A percentile compares a stretch with the other conserved stretches of the same genome.
Conservation (phyloP, 1,284 basidiomycete species). For the Tausonia pullulans region DNA sequence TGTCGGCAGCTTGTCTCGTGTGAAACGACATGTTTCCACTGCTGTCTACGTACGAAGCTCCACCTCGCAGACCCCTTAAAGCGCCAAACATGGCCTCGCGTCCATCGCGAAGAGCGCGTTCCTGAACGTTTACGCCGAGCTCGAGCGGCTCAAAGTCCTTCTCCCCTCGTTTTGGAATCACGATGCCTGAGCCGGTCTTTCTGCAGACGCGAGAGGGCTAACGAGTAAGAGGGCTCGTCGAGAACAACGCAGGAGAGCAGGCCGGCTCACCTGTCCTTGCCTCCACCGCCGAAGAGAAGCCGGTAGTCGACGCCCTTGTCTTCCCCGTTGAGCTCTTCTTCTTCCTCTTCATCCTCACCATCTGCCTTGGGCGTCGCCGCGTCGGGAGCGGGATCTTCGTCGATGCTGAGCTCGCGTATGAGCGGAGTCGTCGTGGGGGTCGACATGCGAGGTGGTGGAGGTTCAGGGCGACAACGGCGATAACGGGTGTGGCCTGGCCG, state of each 20-base stretch:
- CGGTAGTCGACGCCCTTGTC: background rate
- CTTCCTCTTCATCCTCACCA: background rate
- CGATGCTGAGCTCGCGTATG: too few relatives aligned
- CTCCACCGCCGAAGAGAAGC: background rate
- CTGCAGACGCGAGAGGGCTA: background rate
- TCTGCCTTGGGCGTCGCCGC: too few relatives aligned
- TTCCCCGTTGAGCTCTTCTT: background rate
- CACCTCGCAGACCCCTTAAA: constrained; percentile 57
- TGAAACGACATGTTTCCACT: too few relatives aligned
- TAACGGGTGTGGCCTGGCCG: too few relatives aligned
- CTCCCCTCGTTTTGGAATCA: constrained; percentile 84
- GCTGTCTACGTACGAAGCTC: constrained; percentile 48
- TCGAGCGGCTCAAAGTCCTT: constrained; percentile 84
- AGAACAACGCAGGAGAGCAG: background rate
- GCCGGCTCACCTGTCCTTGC: background rate
- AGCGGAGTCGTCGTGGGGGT: too few relatives aligned
- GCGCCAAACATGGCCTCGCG: constrained; percentile 76
- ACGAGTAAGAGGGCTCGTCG: background rate
- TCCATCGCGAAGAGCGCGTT: constrained; percentile 67
- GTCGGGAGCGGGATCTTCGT: too few relatives aligned
- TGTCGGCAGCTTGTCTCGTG: background rate
- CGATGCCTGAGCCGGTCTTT: constrained; percentile 19
- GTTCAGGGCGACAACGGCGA: too few relatives aligned
- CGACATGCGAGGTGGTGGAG: too few relatives aligned
- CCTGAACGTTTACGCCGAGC: constrained; percentile 47